Evolutionary conservation across 2,329 filamentous ascomycete species (phyloP).

Genomic region (Arthrocladium fulminans): DNA sequence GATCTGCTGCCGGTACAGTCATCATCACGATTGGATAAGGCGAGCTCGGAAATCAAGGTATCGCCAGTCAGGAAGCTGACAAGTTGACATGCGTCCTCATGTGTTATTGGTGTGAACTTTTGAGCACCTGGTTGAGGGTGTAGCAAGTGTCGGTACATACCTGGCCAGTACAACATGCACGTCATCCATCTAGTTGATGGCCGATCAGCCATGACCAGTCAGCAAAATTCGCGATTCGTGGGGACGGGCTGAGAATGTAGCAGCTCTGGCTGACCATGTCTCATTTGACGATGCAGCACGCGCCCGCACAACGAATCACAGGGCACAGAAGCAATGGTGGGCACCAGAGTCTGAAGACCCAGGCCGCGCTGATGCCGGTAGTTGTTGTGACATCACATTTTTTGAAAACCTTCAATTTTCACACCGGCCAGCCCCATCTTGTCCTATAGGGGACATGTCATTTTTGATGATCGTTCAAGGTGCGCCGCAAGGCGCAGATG

Average conservation of each 20-base stretch:
- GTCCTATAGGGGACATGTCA: too few species aligned
- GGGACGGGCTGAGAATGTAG: neutral
- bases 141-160: neutral
- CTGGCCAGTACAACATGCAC: neutral
- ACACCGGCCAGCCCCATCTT: too few species aligned
- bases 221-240: conserved; percentile 1
- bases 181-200: conserved; percentile 1
- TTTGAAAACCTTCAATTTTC: neutral
- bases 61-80: too few species aligned
- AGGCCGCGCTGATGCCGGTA: conserved; percentile 3
- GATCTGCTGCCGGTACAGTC: too few species aligned
- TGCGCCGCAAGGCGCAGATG: neutral
- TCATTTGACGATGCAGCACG: conserved; percentile 7
- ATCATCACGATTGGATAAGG: too few species aligned
- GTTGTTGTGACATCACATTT: neutral
- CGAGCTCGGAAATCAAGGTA: too few species aligned
- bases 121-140: neutral
- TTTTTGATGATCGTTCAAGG: too few species aligned
- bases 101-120: neutral
- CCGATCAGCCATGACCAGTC: conserved; percentile 1
- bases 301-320: conserved; percentile 5
- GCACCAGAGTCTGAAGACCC: conserved; percentile 1
- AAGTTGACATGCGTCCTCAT: neutral
- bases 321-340: neutral
- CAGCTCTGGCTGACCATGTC: neutral